Evolutionary conservation across 257 asterid species (phyloP), one percentile per base, ranked within the genome.

Genomic region (Gentiana macrophylla): DNA sequence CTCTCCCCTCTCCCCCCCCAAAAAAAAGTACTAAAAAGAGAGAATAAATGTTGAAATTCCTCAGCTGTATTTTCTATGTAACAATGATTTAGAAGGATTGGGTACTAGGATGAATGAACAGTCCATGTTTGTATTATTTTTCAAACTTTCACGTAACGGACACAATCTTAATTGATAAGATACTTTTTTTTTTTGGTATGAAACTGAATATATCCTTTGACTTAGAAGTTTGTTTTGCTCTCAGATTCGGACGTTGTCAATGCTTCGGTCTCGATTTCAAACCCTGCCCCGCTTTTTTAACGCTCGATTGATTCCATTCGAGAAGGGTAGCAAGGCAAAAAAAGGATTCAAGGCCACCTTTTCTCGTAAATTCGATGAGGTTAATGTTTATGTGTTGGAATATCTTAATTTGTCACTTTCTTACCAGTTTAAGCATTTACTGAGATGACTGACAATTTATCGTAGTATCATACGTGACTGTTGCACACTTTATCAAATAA

Each of bases 181-280:
- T 64, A 24, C 7, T 59, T 37, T 37, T 49, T 32, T n/a, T 15
- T n/a, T 37, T 10, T 24, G 24, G 2, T 41, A 10, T 58, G 6
- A 59, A 49, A 4, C 51, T 36, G 33, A 10, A 37, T 45, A 50
- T 56, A 37, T 34, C 50, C 24, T 15, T 64, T 56, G 43, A 35
- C 11, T 41, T 5, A 12, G 12, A 51, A 35, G 50, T 69, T 67
- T 53, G 59, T 53, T 60, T 12, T 70, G 62, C 49, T 62, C 48
- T 65, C 84, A 91, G 98, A 91, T 91, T 72, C 89, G 98, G 52
- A 87, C 96, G 4, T 60, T 87, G 80, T 89, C 71, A 70, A 83
- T 91, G 96, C 95, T 91, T 64, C 79, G 98, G 75, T 91, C 96
- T 64, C 90, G 98, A 60, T 91, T 91, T 75, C 77, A 63, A 70